A percentile compares a stretch with the other conserved stretches of the same genome.
phyloP scores from a whole-genome alignment of 352 stramenopile species.

The Elongisporangium undulatum region DNA sequence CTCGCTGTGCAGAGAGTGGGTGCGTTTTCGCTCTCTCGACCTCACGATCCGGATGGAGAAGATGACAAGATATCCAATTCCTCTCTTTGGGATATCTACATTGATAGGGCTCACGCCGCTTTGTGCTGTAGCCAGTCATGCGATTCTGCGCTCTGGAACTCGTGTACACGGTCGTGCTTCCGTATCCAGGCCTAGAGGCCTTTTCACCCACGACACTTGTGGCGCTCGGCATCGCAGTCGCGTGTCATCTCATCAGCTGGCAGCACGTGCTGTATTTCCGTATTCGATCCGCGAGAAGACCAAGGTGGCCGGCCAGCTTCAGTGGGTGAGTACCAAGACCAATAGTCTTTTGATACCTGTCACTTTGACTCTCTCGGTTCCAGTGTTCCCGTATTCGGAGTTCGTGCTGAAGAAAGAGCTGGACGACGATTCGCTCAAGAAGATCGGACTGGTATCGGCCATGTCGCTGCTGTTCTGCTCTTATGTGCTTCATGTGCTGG shows the following conservation, averaged over 20 bases:
- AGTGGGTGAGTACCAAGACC: constrained; percentile 34
- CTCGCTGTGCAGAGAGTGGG: constrained; percentile 8
- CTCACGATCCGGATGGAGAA: no score
- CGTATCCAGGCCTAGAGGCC: constrained; percentile 45
- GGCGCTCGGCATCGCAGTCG: constrained; percentile 34
- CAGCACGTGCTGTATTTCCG: constrained; percentile 54
- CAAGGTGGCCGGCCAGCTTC: constrained; percentile 59
- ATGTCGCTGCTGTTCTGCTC: constrained; percentile 16
- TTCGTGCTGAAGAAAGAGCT: constrained; percentile 77
- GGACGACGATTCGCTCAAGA: constrained; percentile 42
- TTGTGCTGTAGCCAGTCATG: no score
- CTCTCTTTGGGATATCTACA: no score
- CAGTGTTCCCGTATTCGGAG: constrained; percentile 60
- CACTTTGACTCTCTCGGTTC: not conserved
- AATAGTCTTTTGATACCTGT: no score
- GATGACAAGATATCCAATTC: no score
- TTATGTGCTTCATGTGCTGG: constrained; percentile 39
- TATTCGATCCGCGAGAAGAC: constrained; percentile 63
- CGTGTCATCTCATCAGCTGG: constrained; percentile 41
- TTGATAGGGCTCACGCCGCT: no score
- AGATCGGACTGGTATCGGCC: constrained; percentile 20
- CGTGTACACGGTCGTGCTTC: constrained; percentile 30
- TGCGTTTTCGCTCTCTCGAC: constrained; percentile 2
- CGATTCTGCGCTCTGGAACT: no score
- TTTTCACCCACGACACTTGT: constrained; percentile 24